Evolutionary conservation across 148 eudicot genomes (phyloP), one percentile per base, ranked within the genome.

Genomic region (Arctostaphylos glauca): DNA sequence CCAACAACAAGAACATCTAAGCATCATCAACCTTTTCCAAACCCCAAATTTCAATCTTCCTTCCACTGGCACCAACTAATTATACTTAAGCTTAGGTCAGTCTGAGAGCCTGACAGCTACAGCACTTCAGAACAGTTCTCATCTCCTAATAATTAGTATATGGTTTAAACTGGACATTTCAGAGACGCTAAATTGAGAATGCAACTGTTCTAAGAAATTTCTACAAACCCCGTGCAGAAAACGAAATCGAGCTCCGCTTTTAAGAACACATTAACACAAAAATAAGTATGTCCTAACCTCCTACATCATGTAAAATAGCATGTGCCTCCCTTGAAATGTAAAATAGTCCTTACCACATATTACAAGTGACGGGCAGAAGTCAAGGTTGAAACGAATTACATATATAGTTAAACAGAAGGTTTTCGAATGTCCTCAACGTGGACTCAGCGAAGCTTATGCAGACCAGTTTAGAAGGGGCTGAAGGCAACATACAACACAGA

Each of bases 401-500:
- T 13, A 60, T 13, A 52, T 3, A 0, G 60, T 6, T 76, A 53
- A 14, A 76, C 21, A 77, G 64, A 14, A 53, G 25, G 52, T 53
- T 16, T 53, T 77, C 7, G 48, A 77, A 74, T 9, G 48, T 25
- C 80, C 64, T 52, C 12, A 2, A 16, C 21, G 18, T 16, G 59
- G 80, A 47, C 46, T 77, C 80, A 54, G 31, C 9, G 38, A 75
- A 23, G 80, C 71, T 66, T 31, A 66, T 31, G 71, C 16, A 66
- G 16, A 66, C 43, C 43, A 31, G 21, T 31, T 14, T n/a, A 53
- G 64, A 54, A 77, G 64, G 58, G 58, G 64, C 80, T 23, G 7
- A 76, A 21, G 31, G n/a, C 62, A 25, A 53, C 10, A 9, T 9
- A 76, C 19, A 53, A 50, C 10, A 52, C 18, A 23, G 78, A 23